These are phyloP conservation scores for Metarhizium anisopliae DNA, from an alignment of 2,329 filamentous ascomycete species.

Conservation along the genomic window DNA sequence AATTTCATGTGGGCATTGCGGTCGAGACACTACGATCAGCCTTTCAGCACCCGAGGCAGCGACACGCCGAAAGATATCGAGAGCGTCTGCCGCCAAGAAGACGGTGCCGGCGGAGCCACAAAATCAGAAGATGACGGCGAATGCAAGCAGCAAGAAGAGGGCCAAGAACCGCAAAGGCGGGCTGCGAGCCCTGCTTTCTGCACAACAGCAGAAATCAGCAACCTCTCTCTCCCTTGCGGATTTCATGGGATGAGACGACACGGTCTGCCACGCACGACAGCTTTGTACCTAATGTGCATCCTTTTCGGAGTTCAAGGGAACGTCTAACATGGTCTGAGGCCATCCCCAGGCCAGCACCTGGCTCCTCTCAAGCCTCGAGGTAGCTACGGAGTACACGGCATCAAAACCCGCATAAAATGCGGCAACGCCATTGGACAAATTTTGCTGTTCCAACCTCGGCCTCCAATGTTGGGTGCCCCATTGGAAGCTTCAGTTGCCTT, in stretches of 20 bases:
- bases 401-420: not conserved
- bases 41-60: slow-evolving; percentile 29
- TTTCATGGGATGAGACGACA: slow-evolving; percentile 30
- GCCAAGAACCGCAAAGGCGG: slow-evolving; percentile 57
- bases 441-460: not conserved
- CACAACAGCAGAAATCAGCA: slow-evolving; percentile 37
- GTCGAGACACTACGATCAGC: slow-evolving; percentile 30
- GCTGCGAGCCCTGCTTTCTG: slow-evolving; percentile 53
- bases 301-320: not conserved
- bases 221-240: slow-evolving; percentile 43
- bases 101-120: slow-evolving; percentile 3
- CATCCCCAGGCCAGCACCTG: no score
- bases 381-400: no score
- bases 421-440: not conserved
- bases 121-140: slow-evolving; percentile 29
- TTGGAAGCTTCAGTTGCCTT: slow-evolving; percentile 3
- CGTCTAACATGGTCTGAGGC: no score
- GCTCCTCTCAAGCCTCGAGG: no score
- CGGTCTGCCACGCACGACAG: not conserved
- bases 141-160: slow-evolving; percentile 55
- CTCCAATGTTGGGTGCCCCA: not conserved
- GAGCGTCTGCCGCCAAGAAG: slow-evolving; percentile 12
- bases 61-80: slow-evolving; percentile 14
- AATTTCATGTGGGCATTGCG: slow-evolving; percentile 36
- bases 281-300: not conserved